Evolutionary conservation across 345 rosid species (phyloP).

Genomic region (Murraya paniculata): DNA sequence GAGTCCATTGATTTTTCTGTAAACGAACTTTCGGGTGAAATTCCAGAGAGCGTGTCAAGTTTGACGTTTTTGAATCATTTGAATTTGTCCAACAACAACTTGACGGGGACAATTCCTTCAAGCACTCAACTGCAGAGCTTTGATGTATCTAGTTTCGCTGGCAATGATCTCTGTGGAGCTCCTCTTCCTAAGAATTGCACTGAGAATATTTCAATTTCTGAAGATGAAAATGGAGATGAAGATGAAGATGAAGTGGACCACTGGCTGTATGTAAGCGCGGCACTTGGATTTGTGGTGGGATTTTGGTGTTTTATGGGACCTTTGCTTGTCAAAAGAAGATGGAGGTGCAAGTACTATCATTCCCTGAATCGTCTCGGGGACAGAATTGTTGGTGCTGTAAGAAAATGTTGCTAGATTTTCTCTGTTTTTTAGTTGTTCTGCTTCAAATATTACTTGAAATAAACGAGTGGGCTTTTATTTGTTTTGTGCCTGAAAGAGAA

Average conservation of each 20-base stretch:
- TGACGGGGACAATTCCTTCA: not conserved
- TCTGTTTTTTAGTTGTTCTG: not conserved
- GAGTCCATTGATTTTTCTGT: not conserved
- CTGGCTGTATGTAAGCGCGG: not conserved
- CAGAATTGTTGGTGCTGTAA: not conserved
- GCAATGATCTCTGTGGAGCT: conserved; percentile 10
- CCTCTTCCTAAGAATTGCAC: not conserved
- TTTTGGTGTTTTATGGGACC: too few relatives aligned
- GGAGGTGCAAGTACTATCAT: too few relatives aligned
- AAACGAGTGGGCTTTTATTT: too few relatives aligned
- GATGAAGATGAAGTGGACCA: not conserved
- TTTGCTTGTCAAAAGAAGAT: too few relatives aligned
- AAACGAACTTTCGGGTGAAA: conserved; percentile 3
- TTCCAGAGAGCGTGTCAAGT: not conserved
- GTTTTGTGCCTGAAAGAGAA: too few relatives aligned
- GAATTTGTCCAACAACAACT: too few relatives aligned
- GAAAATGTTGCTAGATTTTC: not conserved
- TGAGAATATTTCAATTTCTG: not conserved
- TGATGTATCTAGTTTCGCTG: not conserved
- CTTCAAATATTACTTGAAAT: too few relatives aligned
- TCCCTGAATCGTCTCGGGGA: not conserved
- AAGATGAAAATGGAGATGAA: too few relatives aligned
- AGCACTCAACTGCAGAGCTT: not conserved
- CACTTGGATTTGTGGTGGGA: too few relatives aligned
- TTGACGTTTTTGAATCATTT: not conserved